Evolutionary conservation across 306 rosid genomes (phyloP), one percentile per base, ranked within the genome.

Genomic region (Prunus davidiana): DNA sequence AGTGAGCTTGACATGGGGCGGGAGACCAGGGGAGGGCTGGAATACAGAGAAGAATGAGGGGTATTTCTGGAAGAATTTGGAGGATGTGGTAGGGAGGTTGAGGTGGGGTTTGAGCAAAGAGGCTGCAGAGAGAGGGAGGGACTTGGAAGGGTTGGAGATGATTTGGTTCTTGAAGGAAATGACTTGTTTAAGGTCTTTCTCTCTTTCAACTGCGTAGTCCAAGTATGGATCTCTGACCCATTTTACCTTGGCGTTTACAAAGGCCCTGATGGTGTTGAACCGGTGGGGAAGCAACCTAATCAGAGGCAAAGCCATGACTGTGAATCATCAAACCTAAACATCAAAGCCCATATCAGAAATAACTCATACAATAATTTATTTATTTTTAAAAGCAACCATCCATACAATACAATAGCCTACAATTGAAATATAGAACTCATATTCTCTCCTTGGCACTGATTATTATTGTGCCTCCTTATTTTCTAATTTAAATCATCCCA

Each of bases 221-320:
- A 93, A 90, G 83, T 88, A 81, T 2, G 92, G 89, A 71, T 93
- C 98, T 88, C 90, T 83, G 20, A 88, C 96, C 96, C 96, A 93
- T 81, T 93, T 91, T 63, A 91, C 88, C 81, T 58, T 91, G n/a
- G 88, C 93, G 63, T 89, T 81, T 34, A 91, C 85, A 68, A 93
- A 89, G 61, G 84, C 81, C 46, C 92, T 89, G 45, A 75, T 32
- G 66, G 77, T 76, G 79, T 52, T 80, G 57, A 87, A 79, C 62
- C 80, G 90, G 80, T 73, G 77, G 24, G 82, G 85, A 41, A 80
- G 81, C 81, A 82, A 86, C 20, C 20, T 27, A 27, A n/a, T 62
- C 80, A 69, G 43, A 78, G 57, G 8, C 72, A 68, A 50, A 67
- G 87, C 73, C 96, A 89, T 87, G 78, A 78, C 34, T 45, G 74